phyloP scores from a whole-genome alignment of 441 rosid species.

The Jatropha podagrica region DNA sequence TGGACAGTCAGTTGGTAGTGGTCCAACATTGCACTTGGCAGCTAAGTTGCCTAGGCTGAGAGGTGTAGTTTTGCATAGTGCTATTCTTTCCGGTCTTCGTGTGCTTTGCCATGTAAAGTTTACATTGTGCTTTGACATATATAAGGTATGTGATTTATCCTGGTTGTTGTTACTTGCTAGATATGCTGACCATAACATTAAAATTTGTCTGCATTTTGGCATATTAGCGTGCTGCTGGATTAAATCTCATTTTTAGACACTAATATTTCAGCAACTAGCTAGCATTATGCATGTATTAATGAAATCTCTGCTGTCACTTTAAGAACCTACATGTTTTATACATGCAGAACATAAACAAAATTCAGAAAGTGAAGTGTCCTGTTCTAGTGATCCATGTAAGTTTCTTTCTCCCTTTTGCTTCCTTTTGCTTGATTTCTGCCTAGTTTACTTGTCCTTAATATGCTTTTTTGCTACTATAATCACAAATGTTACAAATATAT shows the following conservation, averaged over 20 bases:
- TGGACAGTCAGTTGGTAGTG: constrained; percentile 98
- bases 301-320: constrained; percentile 5
- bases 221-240: neutral
- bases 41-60: constrained; percentile 92
- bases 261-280: neutral
- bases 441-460: neutral
- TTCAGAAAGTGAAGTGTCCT: constrained; percentile 83
- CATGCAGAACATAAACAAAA: constrained; percentile 82
- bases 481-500: neutral
- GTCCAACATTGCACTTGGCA: constrained; percentile 94
- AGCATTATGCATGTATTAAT: neutral
- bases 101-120: constrained; percentile 95
- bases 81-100: constrained; percentile 98
- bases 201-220: neutral
- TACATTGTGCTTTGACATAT: constrained; percentile 85
- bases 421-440: neutral
- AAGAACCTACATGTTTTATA: constrained; percentile 16
- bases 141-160: constrained; percentile 47
- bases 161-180: neutral
- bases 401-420: constrained; percentile 4
- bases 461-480: neutral
- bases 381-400: constrained; percentile 96
- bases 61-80: constrained; percentile 96
- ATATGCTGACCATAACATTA: neutral
- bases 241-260: neutral